These are phyloP conservation scores for Populus nigra DNA, from an alignment of 345 rosid genomes.

Conservation along the genomic window DNA sequence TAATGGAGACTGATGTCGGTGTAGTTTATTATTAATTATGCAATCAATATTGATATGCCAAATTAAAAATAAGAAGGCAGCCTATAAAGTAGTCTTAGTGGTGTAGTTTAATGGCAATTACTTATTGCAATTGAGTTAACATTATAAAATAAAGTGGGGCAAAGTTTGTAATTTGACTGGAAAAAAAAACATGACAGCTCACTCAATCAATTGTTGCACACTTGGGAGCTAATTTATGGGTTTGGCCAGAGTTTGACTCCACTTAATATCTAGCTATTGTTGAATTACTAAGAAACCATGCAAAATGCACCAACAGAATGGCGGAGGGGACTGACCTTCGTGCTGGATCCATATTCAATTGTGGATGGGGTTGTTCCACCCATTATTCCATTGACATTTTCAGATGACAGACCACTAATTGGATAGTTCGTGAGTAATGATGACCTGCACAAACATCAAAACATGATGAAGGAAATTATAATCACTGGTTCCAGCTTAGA, in stretches of 20 bases:
- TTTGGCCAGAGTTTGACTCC: not conserved
- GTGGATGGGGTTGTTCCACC: slow-evolving; percentile 59
- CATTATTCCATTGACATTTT: slow-evolving; percentile 63
- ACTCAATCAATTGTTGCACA: not conserved
- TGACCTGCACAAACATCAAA: slow-evolving; percentile 50
- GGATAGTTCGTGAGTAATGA: slow-evolving; percentile 50
- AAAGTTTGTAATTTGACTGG: not conserved
- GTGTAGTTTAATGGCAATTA: not conserved
- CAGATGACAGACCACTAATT: slow-evolving; percentile 59
- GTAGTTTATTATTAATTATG: not conserved
- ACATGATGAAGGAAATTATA: slow-evolving; percentile 1
- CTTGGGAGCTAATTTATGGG: not conserved
- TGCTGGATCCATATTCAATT: slow-evolving; percentile 63
- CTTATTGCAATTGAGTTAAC: not conserved
- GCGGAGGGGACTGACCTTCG: slow-evolving; percentile 48
- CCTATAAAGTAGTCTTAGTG: not conserved
- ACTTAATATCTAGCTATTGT: not conserved
- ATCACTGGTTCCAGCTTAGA: not conserved
- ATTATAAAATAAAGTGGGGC: not conserved
- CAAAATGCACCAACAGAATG: not conserved
- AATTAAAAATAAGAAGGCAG: not conserved
- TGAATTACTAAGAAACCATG: slow-evolving; percentile 1
- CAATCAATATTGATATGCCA: not conserved
- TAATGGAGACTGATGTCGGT: not conserved
- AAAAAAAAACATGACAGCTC: not conserved